Evolutionary conservation across 2,329 filamentous ascomycete genomes (phyloP), one percentile per base, ranked within the genome.

Genomic region (Sporothrix brasiliensis): DNA sequence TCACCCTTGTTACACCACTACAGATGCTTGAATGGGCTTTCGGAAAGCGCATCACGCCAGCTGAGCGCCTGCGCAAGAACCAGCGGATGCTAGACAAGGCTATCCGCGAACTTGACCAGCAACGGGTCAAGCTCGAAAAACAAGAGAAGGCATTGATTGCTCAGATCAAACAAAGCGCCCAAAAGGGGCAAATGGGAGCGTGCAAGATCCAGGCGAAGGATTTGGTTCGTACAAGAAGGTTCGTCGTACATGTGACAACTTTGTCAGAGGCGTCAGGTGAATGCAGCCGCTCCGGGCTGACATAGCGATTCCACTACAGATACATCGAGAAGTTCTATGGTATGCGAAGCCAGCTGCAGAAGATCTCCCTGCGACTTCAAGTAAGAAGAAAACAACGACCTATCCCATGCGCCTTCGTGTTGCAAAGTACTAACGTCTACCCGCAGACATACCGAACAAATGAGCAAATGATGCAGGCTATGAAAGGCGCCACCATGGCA

Each of bases 401-500:
- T 44, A 16, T 4, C 13, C 14, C 19, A 24, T 5, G 13, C 39
- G 1, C 13, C 27, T 19, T 24, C 47, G 1, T 61, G n/a, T 10
- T 10, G 9, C 44, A 19, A 7, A 41, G 39, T 34, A 63, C 58
- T 63, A 53, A 68, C 52, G 54, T 63, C 2, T 41, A 11, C 19
- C 30, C 27, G 21, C 76, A 97, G 92, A 99, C 95, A 66, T 94
- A 98, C 74, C 90, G 95, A 74, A 97, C 94, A 75, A 99, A 99
- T 80, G 95, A 99, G 80, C 94, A 98, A 81, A 99, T 99, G 95
- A 97, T 97, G 94, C 93, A 97, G 81, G 95, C 94, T 10, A 98
- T 99, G 95, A 99, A 97, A 81, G 95, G 95, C 47, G 95, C 95
- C 4, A 98, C 95, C 1, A 89, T 91, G 81, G 90, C 97, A 2